Evolutionary conservation across 768 basidiomycete genomes (phyloP).

Genomic region (Hydnum rufescens): DNA sequence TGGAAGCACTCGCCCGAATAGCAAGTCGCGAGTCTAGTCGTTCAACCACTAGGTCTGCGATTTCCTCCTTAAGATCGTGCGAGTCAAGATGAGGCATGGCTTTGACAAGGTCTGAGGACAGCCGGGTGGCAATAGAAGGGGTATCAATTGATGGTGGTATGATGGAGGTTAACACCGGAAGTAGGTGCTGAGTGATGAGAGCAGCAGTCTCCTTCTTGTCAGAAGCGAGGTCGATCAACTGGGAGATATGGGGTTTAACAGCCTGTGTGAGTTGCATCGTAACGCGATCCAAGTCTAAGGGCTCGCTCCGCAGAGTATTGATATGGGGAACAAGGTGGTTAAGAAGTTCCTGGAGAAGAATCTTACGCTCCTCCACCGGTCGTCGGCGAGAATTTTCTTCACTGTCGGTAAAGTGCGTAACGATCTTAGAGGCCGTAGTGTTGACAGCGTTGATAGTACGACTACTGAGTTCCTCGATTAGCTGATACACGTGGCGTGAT

Average conservation of each 20-base stretch:
- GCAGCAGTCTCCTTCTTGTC: conserved; percentile 77
- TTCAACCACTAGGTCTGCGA: conserved; percentile 74
- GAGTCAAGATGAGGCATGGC: conserved; percentile 61
- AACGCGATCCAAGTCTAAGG: conserved; percentile 59
- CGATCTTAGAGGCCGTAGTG: conserved; percentile 35
- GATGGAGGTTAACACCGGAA: conserved; percentile 39
- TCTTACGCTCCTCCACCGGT: conserved; percentile 30
- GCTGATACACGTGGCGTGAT: conserved; percentile 10
- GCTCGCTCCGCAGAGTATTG: conserved; percentile 37
- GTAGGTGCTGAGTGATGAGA: conserved; percentile 52
- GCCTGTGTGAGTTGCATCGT: conserved; percentile 61
- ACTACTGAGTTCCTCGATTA: conserved; percentile 38
- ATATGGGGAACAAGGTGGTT: conserved; percentile 39
- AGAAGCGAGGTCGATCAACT: conserved; percentile 73
- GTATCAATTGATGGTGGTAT: conserved; percentile 27
- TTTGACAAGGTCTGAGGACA: conserved; percentile 49
- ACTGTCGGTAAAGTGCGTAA: conserved; percentile 37
- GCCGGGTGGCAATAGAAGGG: conserved; percentile 33
- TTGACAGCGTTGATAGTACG: conserved; percentile 40
- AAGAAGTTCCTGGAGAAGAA: conserved; percentile 41
- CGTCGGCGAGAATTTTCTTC: conserved; percentile 20
- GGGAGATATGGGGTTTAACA: conserved; percentile 74
- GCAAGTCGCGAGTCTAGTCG: conserved; percentile 63
- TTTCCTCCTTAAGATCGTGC: conserved; percentile 76
- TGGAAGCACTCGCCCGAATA: conserved; percentile 38